Base-by-base conservation (phyloP, 768 basidiomycete genomes). In the Leccinum obscurum region DNA sequence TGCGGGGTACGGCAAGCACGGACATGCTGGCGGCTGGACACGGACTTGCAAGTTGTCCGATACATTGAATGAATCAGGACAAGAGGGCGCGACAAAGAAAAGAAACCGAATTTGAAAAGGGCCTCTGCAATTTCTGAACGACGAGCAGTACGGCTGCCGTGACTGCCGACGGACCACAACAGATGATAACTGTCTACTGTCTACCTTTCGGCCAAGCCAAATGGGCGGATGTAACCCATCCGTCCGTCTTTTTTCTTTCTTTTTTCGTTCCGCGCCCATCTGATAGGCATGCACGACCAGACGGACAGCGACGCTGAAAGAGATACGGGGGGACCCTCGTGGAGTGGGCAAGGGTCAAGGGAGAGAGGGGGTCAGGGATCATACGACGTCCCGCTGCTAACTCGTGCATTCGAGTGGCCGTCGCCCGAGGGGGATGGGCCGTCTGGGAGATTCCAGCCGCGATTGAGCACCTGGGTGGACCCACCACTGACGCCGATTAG, bases 271-370 rank as follows among this genome's bases (percentile, higher is more conserved):
- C 65, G 72, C 67, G 62, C 59, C 60, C 62, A 64, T 66, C 61
- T 35, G 35, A 35, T 35, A 50, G 30, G 48, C 14, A 52, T 63
- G 62, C 64, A 55, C 39, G 68, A 64, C 59, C 81, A 77, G 78
- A 35, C 57, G 24, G 69, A 68, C 24, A 64, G 76, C 64, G 81
- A 83, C 60, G 74, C 72, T 9, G 83, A 83, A 62, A 76, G 80
- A 39, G 80, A 81, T 7, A 72, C 77, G 15, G 79, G 77, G 1
- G 77, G 76, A 30, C 80, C 81, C n/a, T 70, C 77, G 61, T 63
- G 67, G 60, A 71, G 41, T 30, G 71, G 63, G n/a, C 32, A 64
- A 70, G 62, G 34, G 64, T 39, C 22, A 63, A 66, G n/a, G 63
- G 67, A 35, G 39, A 41, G 39, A n/a, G 64, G 59, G 55, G 30